Evolutionary conservation across 1,284 basidiomycete genomes (phyloP).

Genomic region (Bondarzewia mesenterica): DNA sequence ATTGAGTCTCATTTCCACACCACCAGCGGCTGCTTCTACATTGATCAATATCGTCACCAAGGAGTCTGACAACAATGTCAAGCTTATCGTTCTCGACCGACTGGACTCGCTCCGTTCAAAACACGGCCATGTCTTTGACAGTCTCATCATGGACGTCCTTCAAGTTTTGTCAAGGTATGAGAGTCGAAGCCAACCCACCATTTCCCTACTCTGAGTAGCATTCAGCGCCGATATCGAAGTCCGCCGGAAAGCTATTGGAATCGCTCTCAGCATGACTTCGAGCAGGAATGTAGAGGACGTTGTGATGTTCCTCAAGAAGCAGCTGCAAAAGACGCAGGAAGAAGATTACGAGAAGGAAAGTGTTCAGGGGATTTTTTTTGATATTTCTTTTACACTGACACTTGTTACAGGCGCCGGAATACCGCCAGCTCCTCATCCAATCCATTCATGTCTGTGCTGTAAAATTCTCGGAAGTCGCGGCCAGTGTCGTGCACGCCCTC

Average conservation of each 20-base stretch:
- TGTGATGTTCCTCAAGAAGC: conserved; percentile 95
- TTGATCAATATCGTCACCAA: conserved; percentile 90
- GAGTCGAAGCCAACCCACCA: neutral
- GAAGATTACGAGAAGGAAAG: conserved; percentile 76
- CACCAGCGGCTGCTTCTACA: conserved; percentile 78
- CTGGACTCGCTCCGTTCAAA: conserved; percentile 79
- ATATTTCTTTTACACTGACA: conserved; percentile 5
- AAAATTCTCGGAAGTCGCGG: conserved; percentile 97
- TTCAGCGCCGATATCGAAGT: conserved; percentile 93
- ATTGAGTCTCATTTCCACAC: neutral
- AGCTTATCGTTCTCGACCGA: conserved; percentile 94
- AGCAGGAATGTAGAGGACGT: conserved; percentile 98
- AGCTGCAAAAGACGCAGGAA: conserved; percentile 88
- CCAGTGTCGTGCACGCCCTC: conserved; percentile 91
- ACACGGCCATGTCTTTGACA: conserved; percentile 89
- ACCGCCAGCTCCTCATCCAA: conserved; percentile 94
- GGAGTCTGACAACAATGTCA: conserved; percentile 99
- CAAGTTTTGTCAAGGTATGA: conserved; percentile 77
- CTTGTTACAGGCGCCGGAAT: conserved; percentile 76
- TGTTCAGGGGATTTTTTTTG: neutral
- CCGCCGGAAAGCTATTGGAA: conserved; percentile 83
- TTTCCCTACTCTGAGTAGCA: conserved; percentile 1
- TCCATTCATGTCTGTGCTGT: conserved; percentile 96
- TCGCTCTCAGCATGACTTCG: conserved; percentile 91
- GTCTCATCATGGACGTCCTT: conserved; percentile 93